Base-by-base conservation (phyloP, 345 rosid species). In the Hibiscus syriacus region DNA sequence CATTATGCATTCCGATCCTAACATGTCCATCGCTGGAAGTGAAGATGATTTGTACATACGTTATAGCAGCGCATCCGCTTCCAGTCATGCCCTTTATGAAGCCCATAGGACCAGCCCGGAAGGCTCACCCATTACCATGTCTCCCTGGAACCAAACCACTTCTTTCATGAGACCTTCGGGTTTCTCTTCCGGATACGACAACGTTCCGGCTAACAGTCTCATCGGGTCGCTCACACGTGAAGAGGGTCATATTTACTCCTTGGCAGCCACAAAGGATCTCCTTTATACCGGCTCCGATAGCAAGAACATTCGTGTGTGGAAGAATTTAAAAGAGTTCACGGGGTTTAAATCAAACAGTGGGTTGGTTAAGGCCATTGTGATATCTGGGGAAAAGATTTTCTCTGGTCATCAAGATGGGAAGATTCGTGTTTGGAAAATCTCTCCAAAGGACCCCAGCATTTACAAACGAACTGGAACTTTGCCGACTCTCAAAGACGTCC, bases 261-360 rank as follows among this genome's bases (percentile, higher is more conserved):
- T 93, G 46, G 98, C 97, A 7, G 90, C 97, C 39, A 69, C 81
- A 4, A 90, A 84, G 52, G 94, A 93, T 72, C 88, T 93, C 45
- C 86, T 93, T 34, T 93, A 90, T 76, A 93, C 98, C 0, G 98
- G 98, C 50, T 90, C 98, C 2, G 98, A 90, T 70, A 87, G 96
- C 80, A 93, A 93, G 79, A 93, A 90, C n/a, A 90, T 93, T 81
- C 97, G 94, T 4, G 98, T 90, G 5, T 90, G 98, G 97, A 90
- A 90, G 80, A 85, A 89, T 73, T 76, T 93, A 17, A 81, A 93
- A 72, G 98, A 93, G 69, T 90, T 87, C 29, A 74, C 94, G 11
- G 97, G 89, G 0, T 93, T 93, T 70, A 90, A 93, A 80, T 87
- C 97, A 1, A 93, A 89, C 75, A 90, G 97, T 13, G 98, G 98